Percentiles rank a stretch among this genome's conserved stretches.
These are phyloP conservation scores for Emmonsiellopsis sp. DNA, from an alignment of 2,329 filamentous ascomycete species.

Conservation along the genomic window DNA sequence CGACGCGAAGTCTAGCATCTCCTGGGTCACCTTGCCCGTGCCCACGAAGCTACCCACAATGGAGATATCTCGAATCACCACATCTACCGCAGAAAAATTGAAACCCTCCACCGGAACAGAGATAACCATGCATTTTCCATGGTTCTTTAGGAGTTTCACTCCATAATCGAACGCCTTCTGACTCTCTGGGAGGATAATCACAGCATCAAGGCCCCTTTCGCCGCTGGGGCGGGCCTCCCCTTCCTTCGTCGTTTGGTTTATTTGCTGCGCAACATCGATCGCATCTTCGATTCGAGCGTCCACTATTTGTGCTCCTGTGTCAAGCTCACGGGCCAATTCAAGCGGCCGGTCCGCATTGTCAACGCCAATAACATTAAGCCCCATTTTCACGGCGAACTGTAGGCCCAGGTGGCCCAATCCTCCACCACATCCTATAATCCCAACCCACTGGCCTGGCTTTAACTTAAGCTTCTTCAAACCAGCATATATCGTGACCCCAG, in stretches of 20 bases:
- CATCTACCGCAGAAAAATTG: slow-evolving; percentile 14
- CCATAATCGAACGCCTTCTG: slow-evolving; percentile 42
- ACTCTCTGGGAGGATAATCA: slow-evolving; percentile 39
- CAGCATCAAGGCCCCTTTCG: slow-evolving; percentile 39
- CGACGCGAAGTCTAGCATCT: slow-evolving; percentile 15
- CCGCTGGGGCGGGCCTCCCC: slow-evolving; percentile 5
- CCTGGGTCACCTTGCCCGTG: slow-evolving; percentile 12
- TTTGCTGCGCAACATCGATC: slow-evolving; percentile 20
- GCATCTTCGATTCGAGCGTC: slow-evolving; percentile 30
- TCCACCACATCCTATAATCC: slow-evolving; percentile 33
- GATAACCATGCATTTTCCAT: slow-evolving; percentile 39
- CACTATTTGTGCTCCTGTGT: slow-evolving; percentile 26
- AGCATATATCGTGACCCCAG: slow-evolving; percentile 33
- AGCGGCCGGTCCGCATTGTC: slow-evolving; percentile 21
- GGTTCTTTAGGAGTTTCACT: slow-evolving; percentile 34
- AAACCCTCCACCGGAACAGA: slow-evolving; percentile 34
- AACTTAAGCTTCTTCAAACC: slow-evolving; percentile 30
- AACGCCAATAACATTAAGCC: slow-evolving; percentile 27
- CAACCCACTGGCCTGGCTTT: slow-evolving; percentile 25
- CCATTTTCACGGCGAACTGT: slow-evolving; percentile 29
- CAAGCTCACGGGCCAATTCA: slow-evolving; percentile 23
- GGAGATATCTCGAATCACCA: slow-evolving; percentile 17
- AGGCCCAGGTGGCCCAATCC: slow-evolving; percentile 29
- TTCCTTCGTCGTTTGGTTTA: slow-evolving; percentile 2
- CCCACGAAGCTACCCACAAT: slow-evolving; percentile 15